Evolutionary conservation across 805 yeast genomes (phyloP).

Genomic region (Starmerella lactis-condensi): DNA sequence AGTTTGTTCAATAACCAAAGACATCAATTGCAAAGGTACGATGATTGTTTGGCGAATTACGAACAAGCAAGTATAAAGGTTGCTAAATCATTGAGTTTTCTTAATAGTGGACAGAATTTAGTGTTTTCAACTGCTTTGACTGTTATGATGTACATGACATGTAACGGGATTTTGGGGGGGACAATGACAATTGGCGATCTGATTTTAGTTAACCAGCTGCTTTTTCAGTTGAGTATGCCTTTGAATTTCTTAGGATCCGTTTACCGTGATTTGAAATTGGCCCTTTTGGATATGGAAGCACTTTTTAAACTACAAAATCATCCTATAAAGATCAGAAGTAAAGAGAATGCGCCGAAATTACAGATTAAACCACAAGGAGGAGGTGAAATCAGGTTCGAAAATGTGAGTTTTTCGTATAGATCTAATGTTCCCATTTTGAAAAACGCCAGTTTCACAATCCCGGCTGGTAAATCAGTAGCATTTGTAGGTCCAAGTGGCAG

Average conservation of each 20-base stretch:
- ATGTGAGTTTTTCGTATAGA: slow-evolving; percentile 83
- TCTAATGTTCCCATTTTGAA: slow-evolving; percentile 70
- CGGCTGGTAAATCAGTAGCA: slow-evolving; percentile 82
- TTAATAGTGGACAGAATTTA: slow-evolving; percentile 61
- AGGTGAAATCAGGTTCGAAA: slow-evolving; percentile 72
- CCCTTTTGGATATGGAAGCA: slow-evolving; percentile 88
- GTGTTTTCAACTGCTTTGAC: slow-evolving; percentile 79
- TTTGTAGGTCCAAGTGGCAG: slow-evolving; percentile 93
- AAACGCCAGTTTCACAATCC: slow-evolving; percentile 67
- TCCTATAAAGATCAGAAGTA: slow-evolving; percentile 41
- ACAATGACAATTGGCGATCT: slow-evolving; percentile 80
- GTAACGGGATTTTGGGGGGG: slow-evolving; percentile 76
- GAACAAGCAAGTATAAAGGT: slow-evolving; percentile 52
- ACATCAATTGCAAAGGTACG: slow-evolving; percentile 63
- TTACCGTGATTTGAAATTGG: slow-evolving; percentile 83
- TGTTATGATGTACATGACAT: slow-evolving; percentile 96
- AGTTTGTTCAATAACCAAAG: slow-evolving; percentile 84
- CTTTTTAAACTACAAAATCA: slow-evolving; percentile 69
- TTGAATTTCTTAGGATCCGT: slow-evolving; percentile 88
- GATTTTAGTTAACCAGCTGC: slow-evolving; percentile 85
- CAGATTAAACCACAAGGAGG: slow-evolving; percentile 29
- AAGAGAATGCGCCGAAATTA: slow-evolving; percentile 41
- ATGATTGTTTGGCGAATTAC: slow-evolving; percentile 51
- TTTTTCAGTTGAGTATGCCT: slow-evolving; percentile 89
- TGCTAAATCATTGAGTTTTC: slow-evolving; percentile 55